phyloP scores from a whole-genome alignment of 163 green algal species.

The Chlamydomonas reinhardtii region DNA sequence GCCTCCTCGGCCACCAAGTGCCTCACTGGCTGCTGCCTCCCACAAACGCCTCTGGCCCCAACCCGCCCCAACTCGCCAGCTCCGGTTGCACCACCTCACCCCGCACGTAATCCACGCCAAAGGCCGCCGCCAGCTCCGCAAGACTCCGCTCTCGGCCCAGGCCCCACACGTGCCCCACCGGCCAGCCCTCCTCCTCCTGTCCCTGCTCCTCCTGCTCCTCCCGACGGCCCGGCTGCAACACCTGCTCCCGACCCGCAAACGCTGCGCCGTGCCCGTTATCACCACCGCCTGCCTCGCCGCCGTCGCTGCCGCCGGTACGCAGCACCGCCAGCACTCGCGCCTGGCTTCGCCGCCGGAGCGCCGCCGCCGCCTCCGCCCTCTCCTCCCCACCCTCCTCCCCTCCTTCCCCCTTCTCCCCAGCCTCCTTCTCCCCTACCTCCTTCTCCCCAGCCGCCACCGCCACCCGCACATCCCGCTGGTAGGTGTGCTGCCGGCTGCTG shows the following conservation, averaged over 20 bases:
- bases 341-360: conserved; percentile 46
- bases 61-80: conserved; percentile 11
- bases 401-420: too few species aligned
- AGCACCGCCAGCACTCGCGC: conserved; percentile 56
- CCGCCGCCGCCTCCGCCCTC: not conserved
- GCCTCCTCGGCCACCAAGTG: too few species aligned
- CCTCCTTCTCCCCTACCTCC: not conserved
- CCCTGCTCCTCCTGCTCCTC: too few species aligned
- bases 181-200: conserved; percentile 39
- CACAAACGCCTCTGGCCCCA: conserved; percentile 5
- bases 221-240: too few species aligned
- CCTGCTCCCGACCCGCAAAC: too few species aligned
- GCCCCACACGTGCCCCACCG: conserved; percentile 54
- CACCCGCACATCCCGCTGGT: conserved; percentile 31
- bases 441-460: not conserved
- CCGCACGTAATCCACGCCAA: conserved; percentile 60
- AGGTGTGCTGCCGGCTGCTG: conserved; percentile 53
- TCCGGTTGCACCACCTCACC: not conserved
- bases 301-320: not conserved
- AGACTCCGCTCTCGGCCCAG: conserved; percentile 55
- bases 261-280: not conserved
- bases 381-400: not conserved
- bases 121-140: conserved; percentile 43
- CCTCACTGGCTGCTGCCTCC: not conserved
- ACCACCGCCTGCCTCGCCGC: not conserved